Base-by-base conservation (phyloP, 2,329 filamentous ascomycete genomes). In the Fusarium torreyae region DNA sequence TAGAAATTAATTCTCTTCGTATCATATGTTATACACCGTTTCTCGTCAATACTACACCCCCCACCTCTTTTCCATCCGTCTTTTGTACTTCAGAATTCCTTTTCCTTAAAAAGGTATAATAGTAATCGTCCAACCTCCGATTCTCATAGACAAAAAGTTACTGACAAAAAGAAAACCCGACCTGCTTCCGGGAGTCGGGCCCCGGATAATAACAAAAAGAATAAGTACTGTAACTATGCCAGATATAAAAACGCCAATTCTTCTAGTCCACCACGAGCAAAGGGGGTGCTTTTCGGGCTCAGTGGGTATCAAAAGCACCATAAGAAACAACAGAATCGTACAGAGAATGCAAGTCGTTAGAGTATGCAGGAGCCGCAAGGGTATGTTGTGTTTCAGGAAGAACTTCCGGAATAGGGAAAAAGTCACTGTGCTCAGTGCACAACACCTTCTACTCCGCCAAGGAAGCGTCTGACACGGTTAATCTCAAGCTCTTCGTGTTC, bases 401-500 rank as follows among this genome's bases (percentile, higher is more conserved):
- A 18, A 42, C 18, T 31, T 43, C 10, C 31, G 28, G 39, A 28
- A 31, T 15, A 13, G 34, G 13, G n/a, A 22, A 11, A 7, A 22
- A n/a, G 22, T 34, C 17, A 26, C 31, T 39, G 57, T 24, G 56
- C 22, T 76, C 77, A 84, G 69, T 81, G 79, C 64, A 82, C 81
- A 43, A 86, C 87, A 3, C 87, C 89, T 74, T 94, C 93, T 4
- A 97, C 92, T 57, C 92, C 91, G 31, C 91, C 87, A 58, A 97
- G 82, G 76, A 97, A 97, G 53, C 94, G 89, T 71, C 92, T 85
- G 14, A 97, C 92, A 10, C 94, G 83, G 1, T 88, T 89, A 10
- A 95, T 89, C 76, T 97, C 93, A 1, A 94, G 83, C 73, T 93
- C 91, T 9, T 89, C 87, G 56, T 86, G 88, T 77, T 98, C 94